phyloP scores from a whole-genome alignment of 768 basidiomycete species.

The Pholiota conissans region DNA sequence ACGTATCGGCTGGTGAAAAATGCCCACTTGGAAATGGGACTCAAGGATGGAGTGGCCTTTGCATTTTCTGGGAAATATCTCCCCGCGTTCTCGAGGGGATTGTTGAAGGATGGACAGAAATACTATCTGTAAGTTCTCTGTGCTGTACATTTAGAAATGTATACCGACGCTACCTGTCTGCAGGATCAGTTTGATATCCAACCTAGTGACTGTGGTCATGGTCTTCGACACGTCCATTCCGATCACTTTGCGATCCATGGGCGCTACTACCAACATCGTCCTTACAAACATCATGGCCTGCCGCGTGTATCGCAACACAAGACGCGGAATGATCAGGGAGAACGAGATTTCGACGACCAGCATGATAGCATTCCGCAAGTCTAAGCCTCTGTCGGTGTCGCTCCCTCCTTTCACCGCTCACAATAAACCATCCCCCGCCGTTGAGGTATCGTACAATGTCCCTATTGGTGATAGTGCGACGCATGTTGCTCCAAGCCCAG shows the following conservation, averaged over 20 bases:
- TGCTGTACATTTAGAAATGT: neutral
- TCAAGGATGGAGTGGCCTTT: neutral
- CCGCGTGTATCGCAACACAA: constrained; percentile 6
- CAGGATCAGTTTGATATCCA: constrained; percentile 2
- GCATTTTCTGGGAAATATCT: constrained; percentile 7
- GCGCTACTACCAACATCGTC: constrained; percentile 5
- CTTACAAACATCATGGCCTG: constrained; percentile 6
- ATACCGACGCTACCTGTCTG: neutral
- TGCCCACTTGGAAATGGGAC: neutral
- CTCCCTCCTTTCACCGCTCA: neutral
- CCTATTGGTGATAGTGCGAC: constrained; percentile 4
- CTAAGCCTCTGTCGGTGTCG: neutral
- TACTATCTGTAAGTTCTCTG: constrained; percentile 8
- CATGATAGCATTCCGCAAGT: neutral
- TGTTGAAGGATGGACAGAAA: constrained; percentile 11
- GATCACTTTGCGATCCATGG: constrained; percentile 8
- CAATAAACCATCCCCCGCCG: neutral
- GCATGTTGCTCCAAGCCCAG: neutral
- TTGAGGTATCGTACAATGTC: neutral
- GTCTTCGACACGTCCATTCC: constrained; percentile 5
- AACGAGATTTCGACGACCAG: constrained; percentile 2
- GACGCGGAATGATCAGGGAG: neutral
- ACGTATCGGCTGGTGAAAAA: constrained; percentile 6
- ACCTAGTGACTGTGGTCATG: constrained; percentile 2
- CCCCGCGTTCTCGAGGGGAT: constrained; percentile 7